These are phyloP conservation scores for Aspergillus sp. DNA, from an alignment of 2,329 filamentous ascomycete species.

Conservation along the genomic window DNA sequence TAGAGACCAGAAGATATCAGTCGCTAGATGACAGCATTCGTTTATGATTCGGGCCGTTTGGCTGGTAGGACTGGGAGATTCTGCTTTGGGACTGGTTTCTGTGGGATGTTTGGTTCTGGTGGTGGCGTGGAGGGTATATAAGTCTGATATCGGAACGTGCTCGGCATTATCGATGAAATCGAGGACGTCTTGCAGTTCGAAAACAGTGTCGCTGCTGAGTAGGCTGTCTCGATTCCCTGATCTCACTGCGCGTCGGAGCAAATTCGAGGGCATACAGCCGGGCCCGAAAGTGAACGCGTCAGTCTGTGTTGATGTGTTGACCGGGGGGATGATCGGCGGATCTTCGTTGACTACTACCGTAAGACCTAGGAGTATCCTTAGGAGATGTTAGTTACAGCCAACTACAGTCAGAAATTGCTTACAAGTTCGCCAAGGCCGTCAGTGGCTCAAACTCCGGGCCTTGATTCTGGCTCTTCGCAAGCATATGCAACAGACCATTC, in stretches of 20 bases:
- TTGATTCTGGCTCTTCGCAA: background rate
- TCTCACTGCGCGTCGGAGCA: background rate
- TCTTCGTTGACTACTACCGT: background rate
- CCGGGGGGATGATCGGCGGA: background rate
- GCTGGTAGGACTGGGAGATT: background rate
- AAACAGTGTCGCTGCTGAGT: background rate
- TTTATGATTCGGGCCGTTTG: background rate
- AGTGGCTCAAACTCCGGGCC: background rate
- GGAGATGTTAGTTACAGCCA: background rate
- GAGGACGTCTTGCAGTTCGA: background rate
- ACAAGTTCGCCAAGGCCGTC: background rate
- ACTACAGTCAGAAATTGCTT: background rate
- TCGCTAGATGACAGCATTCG: background rate
- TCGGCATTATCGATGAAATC: background rate
- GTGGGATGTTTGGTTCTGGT: background rate
- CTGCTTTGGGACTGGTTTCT: background rate
- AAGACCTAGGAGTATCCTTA: background rate
- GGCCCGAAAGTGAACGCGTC: background rate
- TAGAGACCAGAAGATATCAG: conserved; percentile 1
- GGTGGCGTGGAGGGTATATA: background rate
- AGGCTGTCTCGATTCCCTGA: background rate
- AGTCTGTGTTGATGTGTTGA: background rate
- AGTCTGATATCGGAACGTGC: background rate
- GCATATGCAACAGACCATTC: background rate
- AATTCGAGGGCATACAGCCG: background rate